Base-by-base conservation (phyloP, 2,329 filamentous ascomycete species). In the Pseudogymnoascus sp. region DNA sequence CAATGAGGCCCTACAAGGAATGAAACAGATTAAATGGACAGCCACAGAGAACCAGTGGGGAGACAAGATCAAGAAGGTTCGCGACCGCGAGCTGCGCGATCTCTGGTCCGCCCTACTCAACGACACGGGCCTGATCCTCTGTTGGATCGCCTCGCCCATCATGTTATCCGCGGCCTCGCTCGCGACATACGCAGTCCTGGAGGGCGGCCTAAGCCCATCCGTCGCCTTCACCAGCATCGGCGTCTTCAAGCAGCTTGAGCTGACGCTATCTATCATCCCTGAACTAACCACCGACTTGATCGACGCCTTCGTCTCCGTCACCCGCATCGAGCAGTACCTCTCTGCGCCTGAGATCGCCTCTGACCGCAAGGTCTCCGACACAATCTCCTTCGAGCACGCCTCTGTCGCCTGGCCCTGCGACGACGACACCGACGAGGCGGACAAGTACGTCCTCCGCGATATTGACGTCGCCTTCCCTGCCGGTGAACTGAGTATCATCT, bases 1-100 rank as follows among this genome's bases (percentile, higher is more conserved):
- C 31, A 89, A 89, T 1, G 90, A 95, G 73, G 88, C 87, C 0
- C 76, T 95, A 1, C 83, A 89, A 68, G 90, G 90, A 6, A 93
- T 93, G 67, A 84, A 89, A 1, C 90, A 95, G 73, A 91, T 95
- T 76, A 95, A 95, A 71, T 92, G 93, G 69, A 89, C 89, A 0
- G 90, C 90, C 0, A 75, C 91, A 1, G 90, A 93, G 73, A 76
- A 78, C 18, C 84, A 89, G 68, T 93, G 90, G 90, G 85, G 91
- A 72, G 78, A 80, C 14, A 88, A 86, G 66, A 89, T 95, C 71
- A 75, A 80, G 66, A 74, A 81, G 66, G 83, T 86, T 6, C 80
- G 90, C 70, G 82, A 86, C 47, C 82, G 81, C 57, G 90, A 93
- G 72, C 79, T 93, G 8, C 74, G 76, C 4, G 84, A 83, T 21